phyloP scores from a whole-genome alignment of 768 basidiomycete genomes.

The Mycena venus region DNA sequence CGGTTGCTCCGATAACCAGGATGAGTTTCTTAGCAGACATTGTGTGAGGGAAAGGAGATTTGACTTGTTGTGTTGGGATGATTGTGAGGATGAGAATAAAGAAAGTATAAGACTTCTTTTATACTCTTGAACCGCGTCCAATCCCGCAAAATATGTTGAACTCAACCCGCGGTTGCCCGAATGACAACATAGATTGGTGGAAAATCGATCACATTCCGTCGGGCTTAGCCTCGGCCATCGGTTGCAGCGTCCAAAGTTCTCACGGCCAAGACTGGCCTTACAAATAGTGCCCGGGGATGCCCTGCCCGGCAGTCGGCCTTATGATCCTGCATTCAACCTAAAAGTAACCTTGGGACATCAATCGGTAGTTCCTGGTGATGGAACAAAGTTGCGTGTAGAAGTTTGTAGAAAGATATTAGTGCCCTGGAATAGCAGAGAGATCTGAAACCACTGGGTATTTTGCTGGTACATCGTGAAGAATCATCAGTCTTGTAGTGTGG shows the following conservation, averaged over 20 bases:
- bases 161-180: neutral
- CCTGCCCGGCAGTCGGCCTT: no score
- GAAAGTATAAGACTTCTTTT: no score
- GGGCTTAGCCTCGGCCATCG: neutral
- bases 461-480: no score
- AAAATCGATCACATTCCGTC: neutral
- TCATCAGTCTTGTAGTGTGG: no score
- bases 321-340: no score
- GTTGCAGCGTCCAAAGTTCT: neutral
- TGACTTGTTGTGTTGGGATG: neutral
- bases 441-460: no score
- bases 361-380: no score
- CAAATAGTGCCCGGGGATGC: neutral
- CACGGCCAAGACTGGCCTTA: neutral
- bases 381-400: no score
- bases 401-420: no score
- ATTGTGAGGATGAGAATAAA: neutral
- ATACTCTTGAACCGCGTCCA: neutral
- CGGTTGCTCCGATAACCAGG: no score
- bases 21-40: conserved; percentile 46
- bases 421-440: no score
- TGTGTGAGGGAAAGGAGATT: neutral
- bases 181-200: neutral
- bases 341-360: no score
- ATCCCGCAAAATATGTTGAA: neutral